Evolutionary conservation across 176 grass and related monocot genomes (phyloP).

Genomic region (Ensete glaucum): DNA sequence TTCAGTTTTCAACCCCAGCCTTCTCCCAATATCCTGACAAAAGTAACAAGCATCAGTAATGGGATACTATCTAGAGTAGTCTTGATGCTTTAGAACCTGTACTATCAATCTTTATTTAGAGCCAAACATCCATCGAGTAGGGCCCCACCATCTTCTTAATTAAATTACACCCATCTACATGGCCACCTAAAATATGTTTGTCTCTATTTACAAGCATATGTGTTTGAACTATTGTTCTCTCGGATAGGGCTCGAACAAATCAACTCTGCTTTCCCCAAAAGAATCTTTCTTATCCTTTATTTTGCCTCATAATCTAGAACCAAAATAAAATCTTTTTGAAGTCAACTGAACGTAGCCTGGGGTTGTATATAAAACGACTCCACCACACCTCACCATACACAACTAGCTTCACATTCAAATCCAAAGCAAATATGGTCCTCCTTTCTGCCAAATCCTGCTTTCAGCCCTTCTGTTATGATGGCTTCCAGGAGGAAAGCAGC

Average conservation of each 20-base stretch:
- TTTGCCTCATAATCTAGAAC: background rate
- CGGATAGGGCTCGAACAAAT: background rate
- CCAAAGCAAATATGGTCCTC: slow-evolving; percentile 9
- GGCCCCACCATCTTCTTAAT: background rate
- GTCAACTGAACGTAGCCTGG: background rate
- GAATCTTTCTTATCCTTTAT: background rate
- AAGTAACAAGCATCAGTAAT: background rate
- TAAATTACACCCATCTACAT: background rate
- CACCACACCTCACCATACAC: background rate
- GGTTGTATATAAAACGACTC: slow-evolving; percentile 1
- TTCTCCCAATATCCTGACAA: background rate
- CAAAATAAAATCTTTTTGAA: background rate
- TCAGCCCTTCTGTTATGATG: background rate
- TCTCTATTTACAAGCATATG: background rate
- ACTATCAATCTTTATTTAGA: background rate
- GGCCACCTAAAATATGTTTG: background rate
- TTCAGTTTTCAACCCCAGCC: background rate
- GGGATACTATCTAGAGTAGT: background rate
- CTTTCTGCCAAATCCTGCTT: slow-evolving; percentile 1
- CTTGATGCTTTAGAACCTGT: background rate
- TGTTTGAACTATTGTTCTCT: background rate
- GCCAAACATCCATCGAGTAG: background rate
- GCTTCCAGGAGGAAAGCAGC: slow-evolving; percentile 30
- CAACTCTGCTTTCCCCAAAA: background rate
- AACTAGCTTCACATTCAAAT: background rate